Conservation (phyloP, 169 alveolate species). For the Perkinsus olseni region DNA sequence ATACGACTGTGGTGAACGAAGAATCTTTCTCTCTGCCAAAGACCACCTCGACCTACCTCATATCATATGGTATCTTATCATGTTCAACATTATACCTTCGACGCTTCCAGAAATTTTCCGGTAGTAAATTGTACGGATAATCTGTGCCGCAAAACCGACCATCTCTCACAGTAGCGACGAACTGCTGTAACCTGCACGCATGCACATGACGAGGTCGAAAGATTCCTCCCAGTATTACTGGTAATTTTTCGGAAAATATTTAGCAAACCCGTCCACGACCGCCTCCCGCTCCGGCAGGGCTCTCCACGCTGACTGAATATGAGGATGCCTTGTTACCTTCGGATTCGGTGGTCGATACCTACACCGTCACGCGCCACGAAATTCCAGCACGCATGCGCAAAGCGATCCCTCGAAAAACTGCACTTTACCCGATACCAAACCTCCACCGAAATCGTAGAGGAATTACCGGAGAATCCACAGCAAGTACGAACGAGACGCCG, state of each 20-base stretch:
- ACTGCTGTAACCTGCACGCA: background rate
- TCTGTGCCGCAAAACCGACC: background rate
- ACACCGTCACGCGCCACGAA: background rate
- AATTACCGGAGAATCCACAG: background rate
- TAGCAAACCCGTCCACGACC: background rate
- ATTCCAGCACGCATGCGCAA: background rate
- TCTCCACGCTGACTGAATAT: background rate
- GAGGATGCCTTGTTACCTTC: background rate
- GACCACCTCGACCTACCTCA: background rate
- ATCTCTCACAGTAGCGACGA: background rate
- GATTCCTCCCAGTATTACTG: background rate
- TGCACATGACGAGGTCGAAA: background rate
- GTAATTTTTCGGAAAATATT: background rate
- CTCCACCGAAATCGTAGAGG: background rate
- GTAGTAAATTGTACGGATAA: background rate
- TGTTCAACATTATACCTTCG: background rate
- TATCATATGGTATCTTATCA: background rate
- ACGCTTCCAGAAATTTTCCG: background rate
- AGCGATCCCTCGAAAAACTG: background rate
- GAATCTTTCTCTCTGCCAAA: background rate
- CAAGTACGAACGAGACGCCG: background rate
- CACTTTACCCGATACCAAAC: background rate
- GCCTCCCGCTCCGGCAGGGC: background rate
- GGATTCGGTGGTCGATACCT: background rate
- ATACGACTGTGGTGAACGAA: background rate